phyloP scores from a whole-genome alignment of 2,329 filamentous ascomycete genomes.

The Metarhizium sp. region DNA sequence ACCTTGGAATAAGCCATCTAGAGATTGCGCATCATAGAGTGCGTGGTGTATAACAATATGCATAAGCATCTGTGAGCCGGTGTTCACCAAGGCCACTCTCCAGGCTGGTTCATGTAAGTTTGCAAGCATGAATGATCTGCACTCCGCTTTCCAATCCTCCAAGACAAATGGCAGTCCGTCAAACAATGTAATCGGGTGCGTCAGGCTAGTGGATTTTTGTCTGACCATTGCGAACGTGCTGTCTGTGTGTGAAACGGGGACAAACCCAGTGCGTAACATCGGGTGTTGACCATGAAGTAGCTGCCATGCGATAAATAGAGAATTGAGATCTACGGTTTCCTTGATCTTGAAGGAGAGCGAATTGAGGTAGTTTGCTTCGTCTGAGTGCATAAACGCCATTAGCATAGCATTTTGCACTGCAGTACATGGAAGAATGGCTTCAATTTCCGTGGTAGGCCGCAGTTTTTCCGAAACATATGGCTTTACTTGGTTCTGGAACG shows the following conservation, averaged over 20 bases:
- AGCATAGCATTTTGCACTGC: slow-evolving; percentile 73
- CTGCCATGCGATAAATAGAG: slow-evolving; percentile 51
- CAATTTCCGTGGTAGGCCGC: slow-evolving; percentile 26
- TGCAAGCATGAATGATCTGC: slow-evolving; percentile 23
- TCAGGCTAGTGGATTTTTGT: slow-evolving; percentile 24
- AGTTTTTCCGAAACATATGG: slow-evolving; percentile 16
- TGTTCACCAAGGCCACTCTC: slow-evolving; percentile 42
- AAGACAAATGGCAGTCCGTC: slow-evolving; percentile 17
- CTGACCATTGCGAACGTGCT: slow-evolving; percentile 68
- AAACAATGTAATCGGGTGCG: slow-evolving; percentile 8
- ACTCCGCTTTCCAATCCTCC: slow-evolving; percentile 26
- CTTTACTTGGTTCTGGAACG: slow-evolving; percentile 26
- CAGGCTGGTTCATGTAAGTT: slow-evolving; percentile 51
- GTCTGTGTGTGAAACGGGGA: slow-evolving; percentile 47
- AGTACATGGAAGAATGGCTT: slow-evolving; percentile 66
- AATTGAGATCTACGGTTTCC: slow-evolving; percentile 22
- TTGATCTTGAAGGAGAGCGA: slow-evolving; percentile 48
- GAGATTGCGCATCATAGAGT: slow-evolving; percentile 73
- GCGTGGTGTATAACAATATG: slow-evolving; percentile 62
- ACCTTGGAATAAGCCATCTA: slow-evolving; percentile 55
- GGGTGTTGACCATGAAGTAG: slow-evolving; percentile 44
- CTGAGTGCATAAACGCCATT: slow-evolving; percentile 59
- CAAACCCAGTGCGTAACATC: slow-evolving; percentile 71
- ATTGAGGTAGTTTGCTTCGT: slow-evolving; percentile 67
- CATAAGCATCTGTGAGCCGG: slow-evolving; percentile 19